Base-by-base conservation (phyloP, 2,329 filamentous ascomycete genomes). In the Verticillium isaacii region DNA sequence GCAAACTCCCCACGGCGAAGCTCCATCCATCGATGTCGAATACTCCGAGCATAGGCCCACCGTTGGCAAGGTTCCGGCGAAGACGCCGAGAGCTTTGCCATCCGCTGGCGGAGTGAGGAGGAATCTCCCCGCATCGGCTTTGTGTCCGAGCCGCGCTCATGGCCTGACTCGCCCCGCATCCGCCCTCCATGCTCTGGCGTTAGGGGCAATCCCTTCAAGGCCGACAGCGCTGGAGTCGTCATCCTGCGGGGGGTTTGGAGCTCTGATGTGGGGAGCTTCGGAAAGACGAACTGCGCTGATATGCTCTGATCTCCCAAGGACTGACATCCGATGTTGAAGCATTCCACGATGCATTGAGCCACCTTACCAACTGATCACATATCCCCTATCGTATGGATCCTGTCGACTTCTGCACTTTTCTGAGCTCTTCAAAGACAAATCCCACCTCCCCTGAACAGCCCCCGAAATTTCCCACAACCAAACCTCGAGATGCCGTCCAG, bases 401-500 rank as follows among this genome's bases (percentile, higher is more conserved):
- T 11, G 34, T 36, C 14, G 34, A 36, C 8, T 11, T 36, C 14
- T 11, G 9, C 34, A 14, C 9, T 11, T 36, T 36, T 1, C 7
- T 36, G 34, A 8, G 8, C 39, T 5, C 5, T 45, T 23, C 17
- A 19, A 45, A 9, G 12, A 45, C 39, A 45, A 19, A 14, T 36
- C 14, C 34, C 34, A 2, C 14, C 34, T 36, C 29, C 29, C 29
- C 29, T 29, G 29, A 29, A 29, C 29, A 29, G 1, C 4, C 29
- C 3, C 29, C 29, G 29, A 29, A 29, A 29, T 6, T 29, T 29
- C 29, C 29, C 29, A 6, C 19, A 6, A 23, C 14, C 19, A 52
- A 17, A 15, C 52, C 29, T 39, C 63, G 66, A 37, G 32, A 73
- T 73, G 71, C 64, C 70, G 19, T 64, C 57, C 52, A 72, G 68